phyloP scores from a whole-genome alignment of 495 filamentous ascomycete species.

The Aspergillus sparsus region DNA sequence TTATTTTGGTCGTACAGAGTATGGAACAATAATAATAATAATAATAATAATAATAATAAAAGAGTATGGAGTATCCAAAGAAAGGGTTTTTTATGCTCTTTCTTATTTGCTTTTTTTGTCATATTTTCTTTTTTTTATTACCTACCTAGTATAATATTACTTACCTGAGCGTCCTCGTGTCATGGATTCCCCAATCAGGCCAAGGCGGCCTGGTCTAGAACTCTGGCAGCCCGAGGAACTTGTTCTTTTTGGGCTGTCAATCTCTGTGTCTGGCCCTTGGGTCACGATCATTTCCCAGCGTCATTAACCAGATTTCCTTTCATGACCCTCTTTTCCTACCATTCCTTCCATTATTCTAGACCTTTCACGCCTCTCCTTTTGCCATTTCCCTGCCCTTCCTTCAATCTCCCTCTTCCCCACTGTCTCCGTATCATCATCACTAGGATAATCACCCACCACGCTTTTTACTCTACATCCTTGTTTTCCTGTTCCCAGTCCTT shows the following conservation, averaged over 20 bases:
- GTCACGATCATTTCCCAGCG: slow-evolving; percentile 19
- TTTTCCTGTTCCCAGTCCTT: too few relatives aligned
- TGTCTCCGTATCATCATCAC: slow-evolving; percentile 21
- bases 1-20: not conserved
- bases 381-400: slow-evolving; percentile 21
- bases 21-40: too few relatives aligned
- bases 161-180: slow-evolving; percentile 25
- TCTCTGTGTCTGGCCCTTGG: slow-evolving; percentile 19
- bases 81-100: too few relatives aligned
- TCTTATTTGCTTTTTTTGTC: too few relatives aligned
- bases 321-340: slow-evolving; percentile 2
- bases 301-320: slow-evolving; percentile 16
- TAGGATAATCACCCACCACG: slow-evolving; percentile 23
- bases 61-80: too few relatives aligned
- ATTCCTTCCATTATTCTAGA: slow-evolving; percentile 11
- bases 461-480: slow-evolving; percentile 21
- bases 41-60: too few relatives aligned
- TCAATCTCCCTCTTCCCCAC: slow-evolving; percentile 28
- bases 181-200: slow-evolving; percentile 31
- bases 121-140: not conserved
- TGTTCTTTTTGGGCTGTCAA: slow-evolving; percentile 11
- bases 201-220: slow-evolving; percentile 29
- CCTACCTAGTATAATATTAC: slow-evolving; percentile 11
- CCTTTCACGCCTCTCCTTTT: slow-evolving; percentile 7
- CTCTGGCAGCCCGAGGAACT: slow-evolving; percentile 26